Evolutionary conservation across 257 asterid genomes (phyloP).

Genomic region (Phtheirospermum japonicum): DNA sequence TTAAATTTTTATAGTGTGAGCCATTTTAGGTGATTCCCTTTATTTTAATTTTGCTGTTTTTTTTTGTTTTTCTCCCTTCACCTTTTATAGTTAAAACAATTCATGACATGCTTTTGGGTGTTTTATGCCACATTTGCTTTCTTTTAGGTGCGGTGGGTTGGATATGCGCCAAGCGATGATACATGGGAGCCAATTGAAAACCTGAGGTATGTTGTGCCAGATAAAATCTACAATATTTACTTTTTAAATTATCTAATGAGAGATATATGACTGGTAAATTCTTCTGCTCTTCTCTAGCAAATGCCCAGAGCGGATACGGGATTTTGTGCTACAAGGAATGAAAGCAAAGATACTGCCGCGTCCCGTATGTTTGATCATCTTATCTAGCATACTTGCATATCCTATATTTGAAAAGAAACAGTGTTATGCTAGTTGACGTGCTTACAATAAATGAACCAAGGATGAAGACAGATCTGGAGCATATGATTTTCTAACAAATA

Average conservation of each 20-base stretch:
- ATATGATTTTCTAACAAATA: slow-evolving; percentile 11
- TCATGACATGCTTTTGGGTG: background rate
- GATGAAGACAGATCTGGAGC: slow-evolving; percentile 3
- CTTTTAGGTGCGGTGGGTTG: slow-evolving; percentile 52
- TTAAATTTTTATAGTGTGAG: background rate
- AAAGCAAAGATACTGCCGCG: slow-evolving; percentile 42
- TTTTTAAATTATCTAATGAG: slow-evolving; percentile 10
- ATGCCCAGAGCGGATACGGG: slow-evolving; percentile 39
- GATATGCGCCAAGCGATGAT: slow-evolving; percentile 47
- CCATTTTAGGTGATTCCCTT: background rate
- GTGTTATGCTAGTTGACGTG: slow-evolving; percentile 3
- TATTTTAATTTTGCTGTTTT: no score
- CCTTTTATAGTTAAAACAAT: slow-evolving; percentile 2
- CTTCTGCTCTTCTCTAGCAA: slow-evolving; percentile 36
- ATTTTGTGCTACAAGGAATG: slow-evolving; percentile 37
- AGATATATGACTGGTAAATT: slow-evolving; percentile 13
- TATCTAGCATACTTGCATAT: slow-evolving; percentile 16
- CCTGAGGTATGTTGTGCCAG: slow-evolving; percentile 33
- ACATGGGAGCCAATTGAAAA: slow-evolving; percentile 50
- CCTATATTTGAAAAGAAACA: background rate
- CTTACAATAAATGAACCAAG: background rate
- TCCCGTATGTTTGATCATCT: slow-evolving; percentile 40
- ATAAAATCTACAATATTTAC: slow-evolving; percentile 14
- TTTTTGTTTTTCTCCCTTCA: no score
- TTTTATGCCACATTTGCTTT: slow-evolving; percentile 21